Evolutionary conservation across 208 protist species (phyloP), one percentile per base, ranked within the genome.

Genomic region (Leishmania gerbilli): DNA sequence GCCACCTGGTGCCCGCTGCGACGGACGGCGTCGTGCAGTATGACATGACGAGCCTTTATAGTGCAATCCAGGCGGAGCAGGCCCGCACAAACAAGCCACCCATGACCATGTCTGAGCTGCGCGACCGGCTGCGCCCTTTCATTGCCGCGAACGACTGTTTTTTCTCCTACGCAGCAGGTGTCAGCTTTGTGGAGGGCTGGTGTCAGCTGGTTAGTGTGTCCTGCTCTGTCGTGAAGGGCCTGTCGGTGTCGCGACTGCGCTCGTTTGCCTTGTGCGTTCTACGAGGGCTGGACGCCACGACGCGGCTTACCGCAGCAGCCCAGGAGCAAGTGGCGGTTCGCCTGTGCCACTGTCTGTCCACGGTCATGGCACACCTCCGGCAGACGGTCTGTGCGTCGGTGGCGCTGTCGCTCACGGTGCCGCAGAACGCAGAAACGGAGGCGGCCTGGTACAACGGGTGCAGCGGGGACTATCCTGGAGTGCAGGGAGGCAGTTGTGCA

Each of bases 181-280:
- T 93, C 24, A 89, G 91, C 76, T 96, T 97, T 79, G 87, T 96
- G n/a, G 90, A 97, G 40, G 90, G 90, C 2, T 95, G 90, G 92
- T 94, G 91, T 55, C 87, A 89, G 65, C 78, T 95, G 17, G 77
- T 92, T 27, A 88, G 86, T 71, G 83, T 92, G 27, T 74, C 89
- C 4, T 90, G 87, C 79, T 87, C 84, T 9, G 77, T 93, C 34
- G 79, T 94, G 60, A 77, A 85, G 24, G 84, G 78, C 15, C 79
- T 95, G 17, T 79, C 79, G 27, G 42, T 86, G 55, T 80, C 81
- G 13, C 92, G 88, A n/a, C 79, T 94, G 77, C 79, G 86, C 27
- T 79, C 82, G 27, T 87, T 95, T 77, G 84, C 90, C 7, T 72
- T 88, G 55, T 88, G 78, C 77, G 80, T 94, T 47, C 64, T 95